Evolutionary conservation across 306 rosid genomes (phyloP).

Genomic region (Ceratonia siliqua): DNA sequence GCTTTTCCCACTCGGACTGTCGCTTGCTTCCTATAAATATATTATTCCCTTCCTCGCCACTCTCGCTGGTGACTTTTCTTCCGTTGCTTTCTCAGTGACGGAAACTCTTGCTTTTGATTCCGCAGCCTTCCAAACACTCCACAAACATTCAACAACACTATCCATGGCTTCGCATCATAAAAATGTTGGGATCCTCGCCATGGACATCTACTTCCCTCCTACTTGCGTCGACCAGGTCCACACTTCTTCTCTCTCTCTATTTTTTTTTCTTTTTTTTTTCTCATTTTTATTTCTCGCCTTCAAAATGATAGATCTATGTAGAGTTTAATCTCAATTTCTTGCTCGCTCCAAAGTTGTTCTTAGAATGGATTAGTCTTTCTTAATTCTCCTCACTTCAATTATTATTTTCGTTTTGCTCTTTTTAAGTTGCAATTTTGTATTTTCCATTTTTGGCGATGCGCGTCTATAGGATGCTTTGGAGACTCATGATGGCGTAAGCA

Average conservation of each 20-base stretch:
- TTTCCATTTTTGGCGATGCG: background rate
- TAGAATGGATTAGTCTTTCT: background rate
- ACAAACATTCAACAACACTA: background rate
- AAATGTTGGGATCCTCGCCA: constrained; percentile 79
- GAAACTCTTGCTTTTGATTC: background rate
- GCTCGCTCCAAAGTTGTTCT: background rate
- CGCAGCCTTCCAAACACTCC: background rate
- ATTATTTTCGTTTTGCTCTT: background rate
- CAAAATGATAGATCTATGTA: background rate
- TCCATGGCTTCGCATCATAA: constrained; percentile 41
- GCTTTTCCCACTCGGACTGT: background rate
- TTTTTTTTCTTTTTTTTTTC: background rate
- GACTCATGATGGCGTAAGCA: constrained; percentile 83
- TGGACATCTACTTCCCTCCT: constrained; percentile 83
- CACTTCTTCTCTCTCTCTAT: background rate
- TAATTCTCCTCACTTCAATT: background rate
- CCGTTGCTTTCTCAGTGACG: background rate
- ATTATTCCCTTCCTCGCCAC: background rate
- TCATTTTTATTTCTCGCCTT: background rate
- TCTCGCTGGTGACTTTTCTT: background rate
- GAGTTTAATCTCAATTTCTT: background rate
- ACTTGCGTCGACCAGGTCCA: constrained; percentile 66
- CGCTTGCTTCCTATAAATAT: too few relatives aligned
- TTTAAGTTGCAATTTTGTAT: background rate
- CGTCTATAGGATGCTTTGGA: constrained; percentile 70